These are phyloP conservation scores for Metschnikowia lunata DNA, from an alignment of 805 yeast genomes.

Conservation along the genomic window DNA sequence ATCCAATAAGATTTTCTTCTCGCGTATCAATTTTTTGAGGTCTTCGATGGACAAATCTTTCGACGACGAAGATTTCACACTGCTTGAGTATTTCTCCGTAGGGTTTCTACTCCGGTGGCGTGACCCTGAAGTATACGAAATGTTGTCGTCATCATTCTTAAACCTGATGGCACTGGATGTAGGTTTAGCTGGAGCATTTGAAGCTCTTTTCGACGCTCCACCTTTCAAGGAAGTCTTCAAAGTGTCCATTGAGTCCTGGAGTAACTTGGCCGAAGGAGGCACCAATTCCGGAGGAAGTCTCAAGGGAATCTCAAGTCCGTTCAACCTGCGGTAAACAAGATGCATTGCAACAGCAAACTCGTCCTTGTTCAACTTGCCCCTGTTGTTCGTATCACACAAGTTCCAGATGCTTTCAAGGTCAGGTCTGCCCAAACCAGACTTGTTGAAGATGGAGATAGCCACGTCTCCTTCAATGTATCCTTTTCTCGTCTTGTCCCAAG, in stretches of 20 bases:
- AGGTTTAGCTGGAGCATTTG: conserved; percentile 16
- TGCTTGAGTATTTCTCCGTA: conserved; percentile 14
- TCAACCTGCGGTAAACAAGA: conserved; percentile 82
- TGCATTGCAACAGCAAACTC: conserved; percentile 98
- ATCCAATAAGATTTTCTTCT: conserved; percentile 64
- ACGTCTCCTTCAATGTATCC: conserved; percentile 77
- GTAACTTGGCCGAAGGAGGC: conserved; percentile 77
- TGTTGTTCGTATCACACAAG: conserved; percentile 74
- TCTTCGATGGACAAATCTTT: conserved; percentile 46
- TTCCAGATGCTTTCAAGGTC: conserved; percentile 93
- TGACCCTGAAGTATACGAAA: conserved; percentile 67
- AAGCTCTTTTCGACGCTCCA: conserved; percentile 21
- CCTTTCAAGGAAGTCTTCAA: conserved; percentile 62
- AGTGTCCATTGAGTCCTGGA: conserved; percentile 65
- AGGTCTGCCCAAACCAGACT: conserved; percentile 80
- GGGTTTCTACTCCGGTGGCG: conserved; percentile 45
- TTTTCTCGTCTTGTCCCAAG: conserved; percentile 68
- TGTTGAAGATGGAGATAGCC: conserved; percentile 83
- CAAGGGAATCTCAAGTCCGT: conserved; percentile 81
- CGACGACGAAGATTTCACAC: conserved; percentile 23
- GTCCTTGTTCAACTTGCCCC: conserved; percentile 80
- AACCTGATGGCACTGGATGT: conserved; percentile 38
- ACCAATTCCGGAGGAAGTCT: conserved; percentile 82
- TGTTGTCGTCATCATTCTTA: conserved; percentile 70
- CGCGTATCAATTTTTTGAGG: conserved; percentile 62